A percentile compares a stretch with the other conserved stretches of the same genome.
Evolutionary conservation across 306 rosid species (phyloP).

Genomic region (Rosa multiflora): DNA sequence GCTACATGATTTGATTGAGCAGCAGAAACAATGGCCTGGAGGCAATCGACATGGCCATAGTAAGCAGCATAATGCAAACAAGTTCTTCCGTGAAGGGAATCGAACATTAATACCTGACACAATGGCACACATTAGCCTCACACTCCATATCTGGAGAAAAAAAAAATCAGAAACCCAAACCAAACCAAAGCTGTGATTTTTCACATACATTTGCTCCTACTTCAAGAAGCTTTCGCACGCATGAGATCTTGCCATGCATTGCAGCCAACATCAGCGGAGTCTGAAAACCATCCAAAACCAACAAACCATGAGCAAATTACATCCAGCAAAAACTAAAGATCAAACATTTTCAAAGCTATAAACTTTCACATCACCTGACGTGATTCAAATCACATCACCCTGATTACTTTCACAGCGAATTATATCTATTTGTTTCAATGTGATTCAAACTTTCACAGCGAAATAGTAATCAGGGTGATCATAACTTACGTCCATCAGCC

Average conservation of each 20-base stretch:
- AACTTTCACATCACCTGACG: neutral
- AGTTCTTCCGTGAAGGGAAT: slow-evolving; percentile 78
- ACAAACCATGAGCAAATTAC: slow-evolving; percentile 14
- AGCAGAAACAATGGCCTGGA: slow-evolving; percentile 73
- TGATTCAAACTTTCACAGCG: too few relatives aligned
- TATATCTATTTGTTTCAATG: too few relatives aligned
- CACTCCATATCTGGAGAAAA: neutral
- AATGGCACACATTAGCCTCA: slow-evolving; percentile 14
- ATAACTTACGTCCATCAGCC: too few relatives aligned
- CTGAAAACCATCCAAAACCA: slow-evolving; percentile 47
- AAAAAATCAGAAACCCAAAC: slow-evolving; percentile 8
- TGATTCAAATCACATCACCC: too few relatives aligned
- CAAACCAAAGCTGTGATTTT: slow-evolving; percentile 8
- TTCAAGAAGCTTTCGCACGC: slow-evolving; percentile 75
- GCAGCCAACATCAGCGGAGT: too few relatives aligned
- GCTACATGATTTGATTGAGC: slow-evolving; percentile 88
- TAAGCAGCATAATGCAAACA: slow-evolving; percentile 93
- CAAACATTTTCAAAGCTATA: neutral
- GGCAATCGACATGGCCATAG: slow-evolving; percentile 75
- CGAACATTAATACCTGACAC: slow-evolving; percentile 84
- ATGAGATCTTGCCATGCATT: slow-evolving; percentile 52
- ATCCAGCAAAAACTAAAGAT: slow-evolving; percentile 1
- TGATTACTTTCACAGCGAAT: too few relatives aligned
- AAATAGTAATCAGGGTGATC: too few relatives aligned
- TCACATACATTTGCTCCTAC: slow-evolving; percentile 81